These are phyloP conservation scores for Anthracocystis setariae DNA, from an alignment of 1,284 basidiomycete species.

Conservation along the genomic window DNA sequence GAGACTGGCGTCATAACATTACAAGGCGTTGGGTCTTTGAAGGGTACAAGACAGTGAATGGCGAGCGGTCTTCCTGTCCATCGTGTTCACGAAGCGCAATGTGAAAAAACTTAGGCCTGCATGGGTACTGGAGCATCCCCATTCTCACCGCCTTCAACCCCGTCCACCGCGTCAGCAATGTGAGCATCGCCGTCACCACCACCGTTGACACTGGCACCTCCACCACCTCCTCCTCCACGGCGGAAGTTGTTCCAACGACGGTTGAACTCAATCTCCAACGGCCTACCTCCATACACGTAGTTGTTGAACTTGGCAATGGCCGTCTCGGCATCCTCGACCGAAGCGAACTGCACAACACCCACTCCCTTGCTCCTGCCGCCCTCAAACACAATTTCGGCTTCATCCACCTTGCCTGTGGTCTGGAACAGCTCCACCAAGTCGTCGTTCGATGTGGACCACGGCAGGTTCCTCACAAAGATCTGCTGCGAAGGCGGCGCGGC, in stretches of 20 bases:
- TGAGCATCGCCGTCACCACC: constrained; percentile 19
- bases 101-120: constrained; percentile 23
- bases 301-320: constrained; percentile 74
- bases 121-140: constrained; percentile 26
- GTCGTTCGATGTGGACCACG: constrained; percentile 99
- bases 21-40: not conserved
- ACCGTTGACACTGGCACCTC: constrained; percentile 14
- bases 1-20: constrained; percentile 5
- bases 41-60: not conserved
- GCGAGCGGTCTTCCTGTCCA: too few species aligned
- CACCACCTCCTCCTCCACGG: constrained; percentile 9
- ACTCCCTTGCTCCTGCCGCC: constrained; percentile 89
- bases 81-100: too few species aligned
- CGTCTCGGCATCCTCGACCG: constrained; percentile 86
- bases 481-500: constrained; percentile 86
- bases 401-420: constrained; percentile 91
- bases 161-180: constrained; percentile 14
- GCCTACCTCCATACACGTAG: constrained; percentile 61
- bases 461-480: constrained; percentile 95
- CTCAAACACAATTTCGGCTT: constrained; percentile 93
- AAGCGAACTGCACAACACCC: constrained; percentile 94
- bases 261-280: constrained; percentile 60
- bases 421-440: constrained; percentile 97
- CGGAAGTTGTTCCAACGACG: constrained; percentile 54
- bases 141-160: constrained; percentile 2